phyloP scores from a whole-genome alignment of 2,329 filamentous ascomycete species.

The Sporothrix mexicana region DNA sequence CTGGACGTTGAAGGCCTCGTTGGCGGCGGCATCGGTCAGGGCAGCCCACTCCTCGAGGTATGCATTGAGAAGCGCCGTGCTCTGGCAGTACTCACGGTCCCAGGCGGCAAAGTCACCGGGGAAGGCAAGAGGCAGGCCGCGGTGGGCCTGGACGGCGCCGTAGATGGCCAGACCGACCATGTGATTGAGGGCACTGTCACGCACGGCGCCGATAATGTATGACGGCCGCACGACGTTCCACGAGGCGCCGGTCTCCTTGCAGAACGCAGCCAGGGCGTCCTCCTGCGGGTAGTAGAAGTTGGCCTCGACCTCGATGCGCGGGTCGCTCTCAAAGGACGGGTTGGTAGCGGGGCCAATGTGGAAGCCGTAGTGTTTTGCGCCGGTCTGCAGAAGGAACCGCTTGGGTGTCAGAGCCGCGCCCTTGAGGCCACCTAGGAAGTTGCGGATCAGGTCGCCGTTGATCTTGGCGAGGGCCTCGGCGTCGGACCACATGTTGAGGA shows the following conservation, averaged over 20 bases:
- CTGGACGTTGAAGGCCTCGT: conserved; percentile 57
- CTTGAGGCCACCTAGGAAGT: conserved; percentile 55
- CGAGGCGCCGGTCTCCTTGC: conserved; percentile 44
- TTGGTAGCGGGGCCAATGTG: conserved; percentile 53
- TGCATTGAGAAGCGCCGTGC: conserved; percentile 54
- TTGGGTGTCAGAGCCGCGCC: conserved; percentile 43
- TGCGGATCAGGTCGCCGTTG: conserved; percentile 52
- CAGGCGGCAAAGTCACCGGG: conserved; percentile 52
- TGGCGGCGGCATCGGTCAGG: conserved; percentile 48
- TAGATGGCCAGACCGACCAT: conserved; percentile 57
- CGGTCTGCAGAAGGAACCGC: conserved; percentile 57
- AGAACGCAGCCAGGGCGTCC: conserved; percentile 54
- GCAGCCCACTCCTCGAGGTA: conserved; percentile 58
- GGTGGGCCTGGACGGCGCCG: conserved; percentile 49
- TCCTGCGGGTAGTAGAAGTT: conserved; percentile 64
- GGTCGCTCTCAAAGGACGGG: conserved; percentile 54
- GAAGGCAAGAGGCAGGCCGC: conserved; percentile 48
- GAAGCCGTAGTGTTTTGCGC: conserved; percentile 59
- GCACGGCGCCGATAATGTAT: conserved; percentile 56
- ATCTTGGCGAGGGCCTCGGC: conserved; percentile 56
- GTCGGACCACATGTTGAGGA: conserved; percentile 53
- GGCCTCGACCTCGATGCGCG: conserved; percentile 49
- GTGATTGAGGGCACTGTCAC: conserved; percentile 57
- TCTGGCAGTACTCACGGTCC: conserved; percentile 51
- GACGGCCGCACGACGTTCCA: conserved; percentile 58